These are phyloP conservation scores for Boletus smithii DNA, from an alignment of 1,284 basidiomycete species.

Conservation along the genomic window DNA sequence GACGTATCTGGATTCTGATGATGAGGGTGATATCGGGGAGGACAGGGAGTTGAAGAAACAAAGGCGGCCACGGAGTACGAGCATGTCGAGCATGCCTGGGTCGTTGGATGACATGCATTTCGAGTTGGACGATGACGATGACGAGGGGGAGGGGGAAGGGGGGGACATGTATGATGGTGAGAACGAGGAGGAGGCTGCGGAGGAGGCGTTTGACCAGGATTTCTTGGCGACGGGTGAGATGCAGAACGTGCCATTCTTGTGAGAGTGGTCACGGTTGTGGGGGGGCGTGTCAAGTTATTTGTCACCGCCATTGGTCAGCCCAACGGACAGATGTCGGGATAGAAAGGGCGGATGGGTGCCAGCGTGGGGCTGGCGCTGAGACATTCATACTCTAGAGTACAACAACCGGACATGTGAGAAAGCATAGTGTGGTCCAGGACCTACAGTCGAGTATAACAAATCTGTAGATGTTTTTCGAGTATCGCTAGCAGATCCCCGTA, in stretches of 20 bases:
- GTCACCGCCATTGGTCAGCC: too few relatives aligned
- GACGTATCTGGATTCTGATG: constrained; percentile 56
- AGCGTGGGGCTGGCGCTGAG: too few relatives aligned
- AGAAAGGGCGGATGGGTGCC: too few relatives aligned
- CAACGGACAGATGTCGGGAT: too few relatives aligned
- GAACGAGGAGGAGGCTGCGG: constrained; percentile 50
- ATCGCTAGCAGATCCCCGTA: too few relatives aligned
- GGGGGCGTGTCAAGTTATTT: neutral
- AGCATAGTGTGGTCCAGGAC: too few relatives aligned
- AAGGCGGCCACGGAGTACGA: constrained; percentile 49
- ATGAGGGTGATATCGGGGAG: constrained; percentile 45
- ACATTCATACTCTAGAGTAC: too few relatives aligned
- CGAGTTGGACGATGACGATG: constrained; percentile 45
- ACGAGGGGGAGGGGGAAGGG: constrained; percentile 31
- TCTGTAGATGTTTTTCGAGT: too few relatives aligned
- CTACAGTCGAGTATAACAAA: too few relatives aligned
- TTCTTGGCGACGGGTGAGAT: constrained; percentile 79
- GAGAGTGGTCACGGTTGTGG: constrained; percentile 10
- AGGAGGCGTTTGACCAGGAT: constrained; percentile 76
- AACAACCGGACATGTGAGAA: too few relatives aligned
- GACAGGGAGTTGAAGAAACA: constrained; percentile 38
- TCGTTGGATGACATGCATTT: constrained; percentile 59
- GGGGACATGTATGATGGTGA: constrained; percentile 35
- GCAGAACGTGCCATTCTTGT: constrained; percentile 78
- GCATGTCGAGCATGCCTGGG: constrained; percentile 82